Base-by-base conservation (phyloP, 768 basidiomycete genomes). In the Termitomyces sp. region DNA sequence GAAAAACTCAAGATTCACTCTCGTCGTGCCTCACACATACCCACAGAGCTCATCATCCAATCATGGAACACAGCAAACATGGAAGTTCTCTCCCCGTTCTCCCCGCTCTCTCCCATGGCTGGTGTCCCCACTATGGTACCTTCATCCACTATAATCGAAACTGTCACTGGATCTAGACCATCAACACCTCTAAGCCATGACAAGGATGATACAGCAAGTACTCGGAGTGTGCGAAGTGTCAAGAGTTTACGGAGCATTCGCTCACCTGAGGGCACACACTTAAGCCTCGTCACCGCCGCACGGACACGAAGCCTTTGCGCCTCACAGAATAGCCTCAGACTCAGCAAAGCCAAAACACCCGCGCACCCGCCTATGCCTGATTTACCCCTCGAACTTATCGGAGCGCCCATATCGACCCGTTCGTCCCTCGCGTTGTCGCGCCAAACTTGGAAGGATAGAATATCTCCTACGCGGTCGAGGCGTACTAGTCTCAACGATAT, bases 251-350 rank as follows among this genome's bases (percentile, higher is more conserved):
- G 65, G 8, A 76, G 72, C 45, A 63, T 55, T 1, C 68, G 66
- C 19, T 60, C 53, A 19, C 56, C 62, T 1, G 63, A 64, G 26
- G 42, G 50, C 54, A 66, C 55, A 23, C 61, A 43, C n/a, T 54
- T 57, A 40, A 74, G 75, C 38, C 75, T 78, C 8, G 75, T 91
- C 3, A 77, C 78, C 5, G 84, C 89, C 5, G 89, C 90, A 1
- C 80, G 81, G 56, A 79, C 73, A 56, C 79, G 88, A 41, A 87
- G 85, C 66, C 73, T 76, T 43, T 76, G 86, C 1, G 75, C 81
- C 8, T 88, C 87, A 5, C 82, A 85, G 61, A 78, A 82, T 23
- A 89, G 86, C 64, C 70, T 91, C 8, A 81, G 89, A 1, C 71
- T 89, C 23, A 84, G 82, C 50, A 75, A 49, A 49, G 23, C 54